Evolutionary conservation across 2,329 filamentous ascomycete species (phyloP).

Genomic region (Phaeomoniella chlamydospora): DNA sequence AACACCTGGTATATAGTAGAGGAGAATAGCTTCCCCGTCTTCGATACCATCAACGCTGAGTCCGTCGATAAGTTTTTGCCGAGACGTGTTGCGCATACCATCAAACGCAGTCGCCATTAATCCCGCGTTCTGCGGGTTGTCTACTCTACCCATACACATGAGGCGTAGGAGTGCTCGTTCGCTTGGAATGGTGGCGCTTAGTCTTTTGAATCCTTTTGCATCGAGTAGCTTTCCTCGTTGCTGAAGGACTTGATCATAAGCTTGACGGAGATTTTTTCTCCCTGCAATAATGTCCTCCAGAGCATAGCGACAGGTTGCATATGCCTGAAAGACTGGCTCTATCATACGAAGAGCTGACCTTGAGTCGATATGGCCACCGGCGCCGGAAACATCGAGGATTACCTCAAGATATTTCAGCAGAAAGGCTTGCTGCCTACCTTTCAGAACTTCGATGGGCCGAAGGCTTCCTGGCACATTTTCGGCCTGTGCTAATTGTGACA

Average conservation of each 20-base stretch:
- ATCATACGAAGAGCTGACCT: conserved; percentile 17
- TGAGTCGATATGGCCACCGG: conserved; percentile 19
- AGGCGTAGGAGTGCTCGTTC: conserved; percentile 21
- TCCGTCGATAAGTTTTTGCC: conserved; percentile 12
- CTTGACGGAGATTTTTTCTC: conserved; percentile 11
- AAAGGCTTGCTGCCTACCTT: conserved; percentile 14
- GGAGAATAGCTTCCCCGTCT: conserved; percentile 18
- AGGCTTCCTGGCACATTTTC: conserved; percentile 20
- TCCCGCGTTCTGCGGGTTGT: conserved; percentile 14
- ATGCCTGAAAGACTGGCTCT: conserved; percentile 18
- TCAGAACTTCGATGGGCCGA: conserved; percentile 12
- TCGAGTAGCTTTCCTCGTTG: conserved; percentile 15
- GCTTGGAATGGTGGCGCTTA: conserved; percentile 12
- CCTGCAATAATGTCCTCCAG: conserved; percentile 15
- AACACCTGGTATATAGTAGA: conserved; percentile 22
- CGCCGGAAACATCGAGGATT: conserved; percentile 23
- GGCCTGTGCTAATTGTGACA: conserved; percentile 23
- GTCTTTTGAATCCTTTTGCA: conserved; percentile 13
- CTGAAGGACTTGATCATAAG: conserved; percentile 19
- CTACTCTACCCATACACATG: conserved; percentile 21
- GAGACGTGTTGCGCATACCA: conserved; percentile 8
- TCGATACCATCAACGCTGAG: conserved; percentile 21
- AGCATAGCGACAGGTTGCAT: conserved; percentile 15
- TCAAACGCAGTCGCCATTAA: conserved; percentile 15
- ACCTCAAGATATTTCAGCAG: conserved; percentile 21